These are phyloP conservation scores for Alnus glutinosa DNA, from an alignment of 306 rosid species.

Conservation along the genomic window DNA sequence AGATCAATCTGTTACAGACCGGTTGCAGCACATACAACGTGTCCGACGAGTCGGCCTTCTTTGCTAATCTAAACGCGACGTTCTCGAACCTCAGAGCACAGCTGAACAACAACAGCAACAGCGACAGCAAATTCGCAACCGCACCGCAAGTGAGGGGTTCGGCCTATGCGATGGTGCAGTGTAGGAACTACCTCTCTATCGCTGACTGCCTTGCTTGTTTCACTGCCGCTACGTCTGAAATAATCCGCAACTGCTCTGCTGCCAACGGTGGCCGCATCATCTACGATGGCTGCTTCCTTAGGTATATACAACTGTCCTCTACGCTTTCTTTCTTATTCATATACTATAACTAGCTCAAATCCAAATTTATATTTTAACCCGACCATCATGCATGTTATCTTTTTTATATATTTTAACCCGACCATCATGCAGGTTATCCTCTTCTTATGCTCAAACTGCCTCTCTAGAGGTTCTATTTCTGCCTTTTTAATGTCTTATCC, in stretches of 20 bases:
- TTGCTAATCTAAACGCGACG: constrained; percentile 51
- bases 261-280: constrained; percentile 75
- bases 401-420: too few relatives aligned
- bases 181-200: constrained; percentile 57
- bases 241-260: constrained; percentile 59
- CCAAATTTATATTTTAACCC: too few relatives aligned
- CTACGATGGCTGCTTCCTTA: constrained; percentile 76
- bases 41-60: constrained; percentile 38
- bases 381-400: too few relatives aligned
- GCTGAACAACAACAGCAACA: constrained; percentile 24
- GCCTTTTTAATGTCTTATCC: too few relatives aligned
- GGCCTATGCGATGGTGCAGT: constrained; percentile 52
- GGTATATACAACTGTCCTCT: constrained; percentile 27
- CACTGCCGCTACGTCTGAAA: constrained; percentile 31
- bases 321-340: too few relatives aligned
- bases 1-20: constrained; percentile 42
- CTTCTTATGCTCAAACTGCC: too few relatives aligned
- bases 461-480: too few relatives aligned
- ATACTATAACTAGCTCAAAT: too few relatives aligned
- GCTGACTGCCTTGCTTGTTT: constrained; percentile 57
- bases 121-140: constrained; percentile 37
- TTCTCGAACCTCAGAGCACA: constrained; percentile 33
- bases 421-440: too few relatives aligned
- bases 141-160: constrained; percentile 10
- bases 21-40: constrained; percentile 72